Evolutionary conservation across 2,329 filamentous ascomycete genomes (phyloP).

Genomic region (Talaromyces sp.): DNA sequence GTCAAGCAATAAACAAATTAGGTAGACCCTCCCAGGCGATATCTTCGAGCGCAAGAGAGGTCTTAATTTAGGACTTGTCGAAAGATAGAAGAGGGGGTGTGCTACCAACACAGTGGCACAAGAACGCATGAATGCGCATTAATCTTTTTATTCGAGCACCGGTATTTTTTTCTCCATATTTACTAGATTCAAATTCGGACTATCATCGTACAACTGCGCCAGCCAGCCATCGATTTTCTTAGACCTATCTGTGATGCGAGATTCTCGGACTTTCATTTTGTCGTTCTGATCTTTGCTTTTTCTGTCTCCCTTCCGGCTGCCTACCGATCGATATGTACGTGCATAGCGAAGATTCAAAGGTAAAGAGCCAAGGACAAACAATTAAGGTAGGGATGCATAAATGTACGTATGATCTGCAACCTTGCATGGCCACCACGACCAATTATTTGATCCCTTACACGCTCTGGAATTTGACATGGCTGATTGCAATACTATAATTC

Average conservation of each 20-base stretch:
- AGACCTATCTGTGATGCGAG: background rate
- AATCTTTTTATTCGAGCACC: too few species aligned
- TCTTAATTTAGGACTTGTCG: background rate
- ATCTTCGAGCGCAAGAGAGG: background rate
- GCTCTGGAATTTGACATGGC: constrained; percentile 42
- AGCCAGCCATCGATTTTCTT: background rate
- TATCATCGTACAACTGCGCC: background rate
- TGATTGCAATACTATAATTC: background rate
- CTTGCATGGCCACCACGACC: background rate
- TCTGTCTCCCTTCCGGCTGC: background rate
- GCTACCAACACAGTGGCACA: background rate
- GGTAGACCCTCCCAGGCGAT: background rate
- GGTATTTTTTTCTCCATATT: background rate
- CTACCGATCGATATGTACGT: background rate
- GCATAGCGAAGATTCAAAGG: background rate
- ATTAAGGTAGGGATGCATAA: background rate
- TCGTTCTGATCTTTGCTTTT: background rate
- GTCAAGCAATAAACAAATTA: background rate
- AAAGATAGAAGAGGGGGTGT: background rate
- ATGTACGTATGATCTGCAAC: background rate
- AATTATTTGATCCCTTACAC: constrained; percentile 40
- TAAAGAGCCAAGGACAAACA: background rate
- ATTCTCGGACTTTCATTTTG: constrained; percentile 6
- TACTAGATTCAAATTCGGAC: background rate
- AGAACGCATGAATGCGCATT: too few species aligned